A percentile compares a stretch with the other conserved stretches of the same genome.
phyloP scores from a whole-genome alignment of 2,329 filamentous ascomycete genomes.

The Penicillium psychrosexuale region DNA sequence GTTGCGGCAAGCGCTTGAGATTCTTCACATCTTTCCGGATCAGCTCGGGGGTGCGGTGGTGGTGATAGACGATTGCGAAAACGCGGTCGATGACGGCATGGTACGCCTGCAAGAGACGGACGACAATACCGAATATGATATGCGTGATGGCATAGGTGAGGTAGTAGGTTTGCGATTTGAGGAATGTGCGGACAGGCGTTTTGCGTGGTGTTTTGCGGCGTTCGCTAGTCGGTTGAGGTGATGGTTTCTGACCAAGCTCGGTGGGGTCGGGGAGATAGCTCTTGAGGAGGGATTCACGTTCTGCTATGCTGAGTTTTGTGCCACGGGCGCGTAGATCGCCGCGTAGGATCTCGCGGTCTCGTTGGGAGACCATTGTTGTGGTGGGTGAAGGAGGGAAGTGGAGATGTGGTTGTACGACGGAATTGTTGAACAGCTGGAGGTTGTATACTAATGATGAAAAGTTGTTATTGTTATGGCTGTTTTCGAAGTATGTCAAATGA shows the following conservation, averaged over 20 bases:
- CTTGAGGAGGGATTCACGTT: constrained; percentile 53
- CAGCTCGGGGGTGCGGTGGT: constrained; percentile 90
- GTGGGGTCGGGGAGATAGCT: constrained; percentile 52
- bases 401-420: constrained; percentile 1
- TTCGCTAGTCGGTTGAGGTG: constrained; percentile 10
- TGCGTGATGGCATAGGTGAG: constrained; percentile 55
- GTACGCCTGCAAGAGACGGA: constrained; percentile 75
- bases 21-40: constrained; percentile 81
- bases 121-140: constrained; percentile 81
- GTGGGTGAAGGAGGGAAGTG: constrained; percentile 4
- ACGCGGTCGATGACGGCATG: constrained; percentile 74
- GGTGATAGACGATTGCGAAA: constrained; percentile 82
- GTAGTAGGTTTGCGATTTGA: constrained; percentile 45
- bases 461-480: not conserved
- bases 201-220: constrained; percentile 30
- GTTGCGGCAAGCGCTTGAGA: constrained; percentile 71
- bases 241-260: constrained; percentile 18
- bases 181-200: constrained; percentile 45
- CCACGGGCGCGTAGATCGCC: constrained; percentile 41
- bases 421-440: not conserved
- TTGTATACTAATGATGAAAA: not conserved
- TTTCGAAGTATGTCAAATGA: not conserved
- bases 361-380: constrained; percentile 33
- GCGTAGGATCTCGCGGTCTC: constrained; percentile 37
- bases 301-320: constrained; percentile 41